Evolutionary conservation across 495 filamentous ascomycete species (phyloP).

Genomic region (Xylaria grammica): DNA sequence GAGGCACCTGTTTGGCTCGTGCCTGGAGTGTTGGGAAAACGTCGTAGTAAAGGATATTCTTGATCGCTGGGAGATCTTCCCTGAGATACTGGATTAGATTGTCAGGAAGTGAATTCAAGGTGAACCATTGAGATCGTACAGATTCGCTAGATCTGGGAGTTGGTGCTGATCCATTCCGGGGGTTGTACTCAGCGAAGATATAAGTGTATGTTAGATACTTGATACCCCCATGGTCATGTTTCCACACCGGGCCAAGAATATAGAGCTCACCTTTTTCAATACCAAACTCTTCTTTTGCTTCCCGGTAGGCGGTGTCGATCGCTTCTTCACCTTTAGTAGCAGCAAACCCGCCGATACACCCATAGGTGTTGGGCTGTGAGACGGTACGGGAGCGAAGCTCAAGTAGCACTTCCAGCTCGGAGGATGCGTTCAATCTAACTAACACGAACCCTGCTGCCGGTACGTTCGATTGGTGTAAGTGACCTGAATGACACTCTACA

Average conservation of each 20-base stretch:
- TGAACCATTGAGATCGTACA: conserved; percentile 11
- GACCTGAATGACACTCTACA: background rate
- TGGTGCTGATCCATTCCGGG: background rate
- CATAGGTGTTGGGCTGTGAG: background rate
- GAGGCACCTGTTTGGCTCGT: background rate
- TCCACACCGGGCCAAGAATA: background rate
- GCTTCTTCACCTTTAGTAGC: background rate
- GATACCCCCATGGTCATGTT: conserved; percentile 9
- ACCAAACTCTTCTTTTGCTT: background rate
- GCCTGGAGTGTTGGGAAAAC: background rate
- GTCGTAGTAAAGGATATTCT: background rate
- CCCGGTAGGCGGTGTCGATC: background rate
- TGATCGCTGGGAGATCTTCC: background rate
- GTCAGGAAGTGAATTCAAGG: conserved; percentile 5
- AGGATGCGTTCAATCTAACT: background rate
- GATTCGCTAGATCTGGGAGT: background rate
- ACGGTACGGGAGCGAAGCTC: background rate
- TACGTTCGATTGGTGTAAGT: conserved; percentile 7
- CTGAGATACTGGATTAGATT: background rate
- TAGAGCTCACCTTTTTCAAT: background rate
- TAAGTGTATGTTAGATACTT: conserved; percentile 16
- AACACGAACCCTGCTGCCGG: conserved; percentile 15
- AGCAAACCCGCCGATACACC: background rate
- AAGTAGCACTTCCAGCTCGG: conserved; percentile 4
- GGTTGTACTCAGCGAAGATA: conserved; percentile 16